phyloP scores from a whole-genome alignment of 73 alveolate genomes.

The Paramecium sexaurelia region DNA sequence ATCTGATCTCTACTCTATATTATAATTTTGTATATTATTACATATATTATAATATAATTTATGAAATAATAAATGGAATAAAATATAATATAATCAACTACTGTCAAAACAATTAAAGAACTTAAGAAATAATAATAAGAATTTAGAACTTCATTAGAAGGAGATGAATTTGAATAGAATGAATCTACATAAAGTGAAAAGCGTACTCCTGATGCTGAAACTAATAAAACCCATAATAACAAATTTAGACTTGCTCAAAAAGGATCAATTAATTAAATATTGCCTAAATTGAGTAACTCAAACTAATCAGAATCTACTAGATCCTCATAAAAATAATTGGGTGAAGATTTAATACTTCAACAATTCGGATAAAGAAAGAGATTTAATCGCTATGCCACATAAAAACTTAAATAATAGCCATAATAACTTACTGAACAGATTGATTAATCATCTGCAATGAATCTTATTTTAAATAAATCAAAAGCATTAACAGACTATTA shows the following conservation, averaged over 20 bases:
- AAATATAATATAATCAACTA: slow-evolving; percentile 51
- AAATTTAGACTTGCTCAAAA: slow-evolving; percentile 1
- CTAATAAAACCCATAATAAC: background rate
- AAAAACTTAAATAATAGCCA: background rate
- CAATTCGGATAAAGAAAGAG: background rate
- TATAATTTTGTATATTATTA: background rate
- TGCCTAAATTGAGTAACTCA: background rate
- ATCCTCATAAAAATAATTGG: background rate
- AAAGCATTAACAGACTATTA: slow-evolving; percentile 37
- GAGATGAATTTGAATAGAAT: background rate
- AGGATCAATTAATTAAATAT: background rate
- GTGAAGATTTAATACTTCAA: background rate
- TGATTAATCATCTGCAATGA: background rate
- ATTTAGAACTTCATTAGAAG: background rate
- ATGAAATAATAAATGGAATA: slow-evolving; percentile 12
- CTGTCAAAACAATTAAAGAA: slow-evolving; percentile 54
- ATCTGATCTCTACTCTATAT: background rate
- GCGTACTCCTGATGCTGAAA: slow-evolving; percentile 6
- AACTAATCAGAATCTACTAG: background rate
- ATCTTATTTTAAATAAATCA: background rate
- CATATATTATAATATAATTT: background rate
- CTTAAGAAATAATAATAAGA: background rate
- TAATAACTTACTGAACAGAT: background rate
- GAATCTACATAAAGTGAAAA: slow-evolving; percentile 33
- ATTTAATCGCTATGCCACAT: slow-evolving; percentile 15